Base-by-base conservation (phyloP, 1,284 basidiomycete genomes). In the Marasmius oreades region DNA sequence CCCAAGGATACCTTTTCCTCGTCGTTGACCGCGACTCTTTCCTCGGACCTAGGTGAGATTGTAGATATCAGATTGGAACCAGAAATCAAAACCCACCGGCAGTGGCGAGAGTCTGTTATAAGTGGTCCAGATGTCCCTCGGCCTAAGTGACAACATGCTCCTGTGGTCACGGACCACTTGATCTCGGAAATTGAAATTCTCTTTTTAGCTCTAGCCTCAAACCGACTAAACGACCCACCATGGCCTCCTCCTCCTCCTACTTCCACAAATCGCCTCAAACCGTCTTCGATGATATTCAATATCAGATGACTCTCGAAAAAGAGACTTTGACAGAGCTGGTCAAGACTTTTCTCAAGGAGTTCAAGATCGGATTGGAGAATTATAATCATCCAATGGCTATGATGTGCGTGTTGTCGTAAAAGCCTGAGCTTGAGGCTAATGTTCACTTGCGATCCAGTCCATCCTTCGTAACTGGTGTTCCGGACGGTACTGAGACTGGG, bases 401-500 rank as follows among this genome's bases (percentile, higher is more conserved):
- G 91, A 93, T 96, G 89, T 89, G 63, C 59, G 81, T 68, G n/a
- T n/a, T n/a, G n/a, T n/a, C n/a, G n/a, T n/a, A 10, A 16, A 23
- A 20, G n/a, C 28, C 14, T n/a, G n/a, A 39, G 31, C 52, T 43
- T 43, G 59, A 26, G 18, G 28, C 51, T 5, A 26, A 6, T 24
- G 20, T 28, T 64, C 36, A 67, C 52, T 55, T 36, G 12, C 52
- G 55, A 55, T 59, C 4, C 63, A 91, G 89, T 65, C 94, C 94
- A 11, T 90, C 91, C 14, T 98, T 92, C 71, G 92, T 97, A 34
- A 92, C 90, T 23, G 86, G 87, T 56, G 92, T 96, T 23, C 95
- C 95, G 47, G 81, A 95, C 70, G 95, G 95, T 43, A 84, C 86
- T 52, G 95, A 98, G 74, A 88, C 84, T 61, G 95, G 93, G 93